Percentiles rank a stretch among this genome's conserved stretches.
Evolutionary conservation across 1,284 basidiomycete species (phyloP).

Genomic region (Ceratobasidium theobromae): DNA sequence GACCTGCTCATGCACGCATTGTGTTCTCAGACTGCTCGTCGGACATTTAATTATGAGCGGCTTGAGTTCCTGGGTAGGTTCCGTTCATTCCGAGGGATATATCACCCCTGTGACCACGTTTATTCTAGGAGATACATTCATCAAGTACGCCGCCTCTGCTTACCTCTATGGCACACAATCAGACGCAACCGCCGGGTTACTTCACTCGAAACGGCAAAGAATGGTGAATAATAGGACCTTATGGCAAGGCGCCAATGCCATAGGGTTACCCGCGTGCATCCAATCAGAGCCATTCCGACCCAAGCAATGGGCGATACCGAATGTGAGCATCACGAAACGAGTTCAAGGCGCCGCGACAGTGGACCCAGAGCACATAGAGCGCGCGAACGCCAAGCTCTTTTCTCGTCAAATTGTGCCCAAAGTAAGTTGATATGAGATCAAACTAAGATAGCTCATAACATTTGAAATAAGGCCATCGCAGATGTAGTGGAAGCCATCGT

Average conservation of each 20-base stretch:
- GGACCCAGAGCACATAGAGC: neutral
- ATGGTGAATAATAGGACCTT: constrained; percentile 74
- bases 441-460: neutral
- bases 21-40: constrained; percentile 62
- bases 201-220: constrained; percentile 63
- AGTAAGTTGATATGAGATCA: constrained; percentile 43
- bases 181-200: constrained; percentile 57
- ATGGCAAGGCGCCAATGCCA: constrained; percentile 54
- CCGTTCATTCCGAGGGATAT: neutral
- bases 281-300: constrained; percentile 67
- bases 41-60: constrained; percentile 75
- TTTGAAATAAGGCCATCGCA: constrained; percentile 63
- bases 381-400: neutral
- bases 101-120: constrained; percentile 7
- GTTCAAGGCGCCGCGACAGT: neutral
- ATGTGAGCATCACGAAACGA: neutral
- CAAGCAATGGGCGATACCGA: constrained; percentile 62
- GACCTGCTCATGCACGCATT: constrained; percentile 63
- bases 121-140: constrained; percentile 68
- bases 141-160: constrained; percentile 73
- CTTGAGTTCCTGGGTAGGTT: constrained; percentile 70
- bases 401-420: neutral
- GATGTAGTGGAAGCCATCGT: constrained; percentile 81
- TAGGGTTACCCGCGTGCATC: constrained; percentile 66
- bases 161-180: constrained; percentile 72